phyloP scores from a whole-genome alignment of 2,329 filamentous ascomycete species.

The Didymella sp. region DNA sequence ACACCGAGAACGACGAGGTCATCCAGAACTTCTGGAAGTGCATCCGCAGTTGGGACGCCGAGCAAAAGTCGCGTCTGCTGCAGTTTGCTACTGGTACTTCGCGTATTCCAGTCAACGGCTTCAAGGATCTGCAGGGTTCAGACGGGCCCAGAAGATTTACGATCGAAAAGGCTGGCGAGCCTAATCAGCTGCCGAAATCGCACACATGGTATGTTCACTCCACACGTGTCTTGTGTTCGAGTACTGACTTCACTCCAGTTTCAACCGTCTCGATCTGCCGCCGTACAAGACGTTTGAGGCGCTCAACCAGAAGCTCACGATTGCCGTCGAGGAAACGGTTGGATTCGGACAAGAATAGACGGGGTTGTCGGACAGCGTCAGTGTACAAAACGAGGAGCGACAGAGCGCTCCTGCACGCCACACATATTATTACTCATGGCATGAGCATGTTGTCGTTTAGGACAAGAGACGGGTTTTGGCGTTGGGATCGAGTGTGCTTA shows the following conservation, averaged over 20 bases:
- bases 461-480: background rate
- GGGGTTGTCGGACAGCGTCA: background rate
- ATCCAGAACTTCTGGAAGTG: slow-evolving; percentile 99
- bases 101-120: slow-evolving; percentile 97
- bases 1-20: slow-evolving; percentile 96
- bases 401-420: slow-evolving; percentile 1
- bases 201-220: slow-evolving; percentile 83
- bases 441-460: slow-evolving; percentile 2
- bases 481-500: slow-evolving; percentile 1
- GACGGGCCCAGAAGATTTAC: slow-evolving; percentile 95
- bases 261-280: slow-evolving; percentile 95
- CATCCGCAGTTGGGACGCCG: slow-evolving; percentile 94
- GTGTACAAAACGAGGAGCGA: slow-evolving; percentile 15
- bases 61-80: slow-evolving; percentile 94
- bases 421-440: slow-evolving; percentile 12
- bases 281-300: slow-evolving; percentile 89
- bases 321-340: slow-evolving; percentile 98
- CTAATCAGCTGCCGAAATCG: slow-evolving; percentile 89
- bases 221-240: background rate
- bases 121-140: slow-evolving; percentile 97
- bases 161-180: slow-evolving; percentile 95
- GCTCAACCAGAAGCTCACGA: slow-evolving; percentile 88
- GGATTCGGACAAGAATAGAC: slow-evolving; percentile 92
- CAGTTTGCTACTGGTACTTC: slow-evolving; percentile 98
- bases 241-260: slow-evolving; percentile 63